Base-by-base conservation (phyloP, 805 yeast species). In the Yarrowia sp. region DNA sequence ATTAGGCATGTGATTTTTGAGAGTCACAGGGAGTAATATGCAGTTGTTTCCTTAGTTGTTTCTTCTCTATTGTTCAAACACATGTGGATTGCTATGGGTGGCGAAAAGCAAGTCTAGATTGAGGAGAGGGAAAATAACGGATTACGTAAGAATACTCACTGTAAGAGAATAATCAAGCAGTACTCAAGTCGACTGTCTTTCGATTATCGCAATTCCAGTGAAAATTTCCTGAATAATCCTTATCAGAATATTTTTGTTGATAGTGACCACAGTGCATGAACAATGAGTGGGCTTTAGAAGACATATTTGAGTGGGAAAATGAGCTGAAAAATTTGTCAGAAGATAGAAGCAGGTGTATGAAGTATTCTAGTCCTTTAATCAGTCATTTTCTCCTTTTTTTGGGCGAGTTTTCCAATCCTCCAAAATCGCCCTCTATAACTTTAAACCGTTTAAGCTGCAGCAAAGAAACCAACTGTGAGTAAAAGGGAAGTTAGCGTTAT, bases 191-290 rank as follows among this genome's bases (percentile, higher is more conserved):
- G 34, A 2, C 33, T 24, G 14, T 20, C 6, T n/a, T 24, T 20
- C 13, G 3, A 20, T 13, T 20, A 20, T 1, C 10, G 8, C 15
- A 6, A 20, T 9, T 10, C 12, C 1, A 40, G 19, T n/a, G 10
- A 40, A 15, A 9, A n/a, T 44, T 12, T 8, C 19, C 15, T 17
- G 30, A 1, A 9, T 2, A 1, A 5, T 10, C n/a, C 47, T 44
- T 44, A 44, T 44, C 47, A 44, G 30, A 44, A 44, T 19, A 19
- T 44, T 44, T 44, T 30, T 20, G 46, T 42, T 17, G 46, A 17
- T 42, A 42, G 13, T 42, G 13, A 12, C 15, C 9, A 12, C 30
- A 12, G 7, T 44, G 47, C 47, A 44, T 44, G 47, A 44, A 24
- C 30, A 24, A 7, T 24, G 30, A 24, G 30, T 4, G 30, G 30